Evolutionary conservation across 768 basidiomycete genomes (phyloP).

Genomic region (Kwoniella bestiolae): DNA sequence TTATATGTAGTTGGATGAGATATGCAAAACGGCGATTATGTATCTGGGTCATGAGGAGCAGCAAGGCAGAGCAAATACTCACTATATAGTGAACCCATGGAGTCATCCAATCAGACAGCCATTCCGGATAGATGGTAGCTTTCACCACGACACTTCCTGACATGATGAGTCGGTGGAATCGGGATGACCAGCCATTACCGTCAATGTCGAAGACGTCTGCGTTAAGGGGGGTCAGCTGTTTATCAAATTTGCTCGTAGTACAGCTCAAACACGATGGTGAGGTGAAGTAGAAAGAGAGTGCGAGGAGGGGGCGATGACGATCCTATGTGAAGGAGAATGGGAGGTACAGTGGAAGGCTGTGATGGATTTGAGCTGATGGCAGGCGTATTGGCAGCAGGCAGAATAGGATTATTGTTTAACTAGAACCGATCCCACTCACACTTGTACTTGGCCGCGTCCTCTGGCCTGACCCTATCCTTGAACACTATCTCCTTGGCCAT

Average conservation of each 20-base stretch:
- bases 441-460: constrained; percentile 52
- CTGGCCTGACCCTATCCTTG: constrained; percentile 46
- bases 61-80: no score
- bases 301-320: no score
- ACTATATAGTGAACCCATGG: constrained; percentile 59
- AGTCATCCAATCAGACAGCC: constrained; percentile 56
- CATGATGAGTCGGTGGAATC: constrained; percentile 52
- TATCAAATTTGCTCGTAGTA: background rate
- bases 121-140: constrained; percentile 57
- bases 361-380: no score
- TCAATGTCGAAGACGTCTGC: constrained; percentile 50
- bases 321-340: no score
- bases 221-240: no score
- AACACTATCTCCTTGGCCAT: constrained; percentile 52
- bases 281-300: no score
- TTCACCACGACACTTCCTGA: constrained; percentile 57
- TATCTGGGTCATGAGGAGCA: no score
- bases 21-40: no score
- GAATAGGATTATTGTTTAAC: no score
- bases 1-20: background rate
- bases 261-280: constrained; percentile 1
- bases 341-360: no score
- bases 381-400: no score
- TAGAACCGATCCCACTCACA: constrained; percentile 36
- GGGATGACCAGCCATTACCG: constrained; percentile 58